Evolutionary conservation across 2,329 filamentous ascomycete species (phyloP), one percentile per base, ranked within the genome.

Genomic region (Fusarium citri): DNA sequence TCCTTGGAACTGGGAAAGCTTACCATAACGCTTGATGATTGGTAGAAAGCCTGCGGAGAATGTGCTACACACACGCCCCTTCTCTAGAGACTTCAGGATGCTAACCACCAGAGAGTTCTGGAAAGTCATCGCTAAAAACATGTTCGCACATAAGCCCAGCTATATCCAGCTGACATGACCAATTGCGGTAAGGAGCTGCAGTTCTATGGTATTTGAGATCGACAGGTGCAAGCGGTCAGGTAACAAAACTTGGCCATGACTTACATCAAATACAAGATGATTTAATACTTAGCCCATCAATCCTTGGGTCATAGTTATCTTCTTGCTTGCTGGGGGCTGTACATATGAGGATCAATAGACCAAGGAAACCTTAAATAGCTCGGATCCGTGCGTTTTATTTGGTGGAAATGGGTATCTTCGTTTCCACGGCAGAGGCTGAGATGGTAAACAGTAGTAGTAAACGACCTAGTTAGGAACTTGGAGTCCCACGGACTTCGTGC

Each of bases 1-100:
- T 69, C 59, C 53, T 63, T 49, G 63, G 61, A 59, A 45, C 54
- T 70, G 67, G 67, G 53, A 56, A 26, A 40, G 43, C 30, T 26
- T 63, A 46, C 56, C 40, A 28, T 41, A 12, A 18, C 22, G 26
- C 8, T 22, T 34, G 34, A 25, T 70, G 61, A 69, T 69, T 69
- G 66, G 66, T 46, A 62, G 53, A 40, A n/a, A 28, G 23, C 30
- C 16, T 26, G 49, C 59, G 41, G 16, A 31, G 31, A 18, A 18
- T 23, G 15, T 40, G 16, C 43, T 66, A 49, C 18, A 6, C 11
- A n/a, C 42, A 60, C 63, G 3, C 63, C 53, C 10, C 12, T 10
- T 25, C 22, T n/a, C n/a, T 4, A 14, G 25, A 26, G 49, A 25
- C 37, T 25, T 22, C 18, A 23, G 11, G 18, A 43, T 65, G 37